Conservation (phyloP, 441 rosid genomes). For the Aquilaria agallochum region DNA sequence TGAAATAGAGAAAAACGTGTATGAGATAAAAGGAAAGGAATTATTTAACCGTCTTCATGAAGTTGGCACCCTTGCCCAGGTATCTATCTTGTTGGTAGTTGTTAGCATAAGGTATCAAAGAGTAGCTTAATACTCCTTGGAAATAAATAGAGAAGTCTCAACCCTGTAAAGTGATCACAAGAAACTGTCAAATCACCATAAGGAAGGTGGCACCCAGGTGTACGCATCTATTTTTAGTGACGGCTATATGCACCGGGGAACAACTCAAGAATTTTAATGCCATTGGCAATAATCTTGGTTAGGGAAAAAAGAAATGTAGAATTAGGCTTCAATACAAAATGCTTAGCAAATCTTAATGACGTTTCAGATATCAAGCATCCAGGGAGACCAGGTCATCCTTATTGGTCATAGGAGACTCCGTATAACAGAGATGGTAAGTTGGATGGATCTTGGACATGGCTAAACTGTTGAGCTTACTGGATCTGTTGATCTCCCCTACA, state of each 20-base stretch:
- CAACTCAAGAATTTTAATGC: no score
- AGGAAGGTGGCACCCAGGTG: no score
- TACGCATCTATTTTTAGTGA: no score
- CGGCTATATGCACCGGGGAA: no score
- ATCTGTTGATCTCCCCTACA: neutral
- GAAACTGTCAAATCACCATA: no score
- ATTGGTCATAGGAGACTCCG: slow-evolving; percentile 94
- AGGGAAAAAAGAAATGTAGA: neutral
- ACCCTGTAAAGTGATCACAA: neutral
- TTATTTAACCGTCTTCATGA: slow-evolving; percentile 80
- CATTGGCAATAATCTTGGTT: neutral
- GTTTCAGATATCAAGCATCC: slow-evolving; percentile 82
- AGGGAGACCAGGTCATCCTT: slow-evolving; percentile 92
- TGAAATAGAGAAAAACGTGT: slow-evolving; percentile 62
- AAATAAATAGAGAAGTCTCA: neutral
- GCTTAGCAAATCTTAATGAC: slow-evolving; percentile 11
- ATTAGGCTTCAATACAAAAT: neutral
- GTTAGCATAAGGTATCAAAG: neutral
- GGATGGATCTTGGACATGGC: neutral
- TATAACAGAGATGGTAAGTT: slow-evolving; percentile 84
- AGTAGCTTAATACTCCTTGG: no score
- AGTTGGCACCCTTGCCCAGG: slow-evolving; percentile 99
- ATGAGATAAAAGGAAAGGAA: slow-evolving; percentile 88
- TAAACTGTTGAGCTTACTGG: neutral
- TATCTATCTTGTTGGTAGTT: slow-evolving; percentile 24